Percentiles rank a stretch among this genome's conserved stretches.
phyloP scores from a whole-genome alignment of 441 rosid genomes.

The Adansonia rubrostipa region DNA sequence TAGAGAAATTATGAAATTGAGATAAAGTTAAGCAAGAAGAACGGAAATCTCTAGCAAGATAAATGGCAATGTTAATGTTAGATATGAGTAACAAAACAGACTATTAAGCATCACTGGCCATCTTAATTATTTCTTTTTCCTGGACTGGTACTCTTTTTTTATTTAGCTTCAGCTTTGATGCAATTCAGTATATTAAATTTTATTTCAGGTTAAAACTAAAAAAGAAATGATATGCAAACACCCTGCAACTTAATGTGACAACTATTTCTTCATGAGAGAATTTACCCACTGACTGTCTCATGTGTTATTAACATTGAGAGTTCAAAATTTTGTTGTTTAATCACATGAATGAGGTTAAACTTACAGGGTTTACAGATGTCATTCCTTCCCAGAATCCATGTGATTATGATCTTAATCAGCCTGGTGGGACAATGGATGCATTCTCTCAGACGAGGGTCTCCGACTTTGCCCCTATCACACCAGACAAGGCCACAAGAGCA shows the following conservation, averaged over 20 bases:
- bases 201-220: neutral
- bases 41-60: neutral
- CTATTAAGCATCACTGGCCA: neutral
- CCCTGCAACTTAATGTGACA: neutral
- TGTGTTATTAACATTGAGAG: neutral
- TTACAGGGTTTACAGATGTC: conserved; percentile 38
- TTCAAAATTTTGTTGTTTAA: conserved; percentile 12
- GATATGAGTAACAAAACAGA: neutral
- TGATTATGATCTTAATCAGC: conserved; percentile 49
- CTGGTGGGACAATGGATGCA: conserved; percentile 33
- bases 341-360: conserved; percentile 27
- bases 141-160: conserved; percentile 7
- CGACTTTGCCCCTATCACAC: conserved; percentile 60
- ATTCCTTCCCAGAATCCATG: conserved; percentile 28
- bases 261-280: neutral
- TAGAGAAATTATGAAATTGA: neutral
- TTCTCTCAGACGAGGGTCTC: conserved; percentile 24
- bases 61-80: neutral
- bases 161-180: neutral
- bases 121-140: neutral
- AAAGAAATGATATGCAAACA: neutral
- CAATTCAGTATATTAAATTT: neutral
- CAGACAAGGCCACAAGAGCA: conserved; percentile 44
- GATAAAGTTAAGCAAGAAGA: neutral
- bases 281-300: neutral